A percentile compares a stretch with the other conserved stretches of the same genome.
Conservation (phyloP, 352 stramenopile species). For the Pythium monospermum region DNA sequence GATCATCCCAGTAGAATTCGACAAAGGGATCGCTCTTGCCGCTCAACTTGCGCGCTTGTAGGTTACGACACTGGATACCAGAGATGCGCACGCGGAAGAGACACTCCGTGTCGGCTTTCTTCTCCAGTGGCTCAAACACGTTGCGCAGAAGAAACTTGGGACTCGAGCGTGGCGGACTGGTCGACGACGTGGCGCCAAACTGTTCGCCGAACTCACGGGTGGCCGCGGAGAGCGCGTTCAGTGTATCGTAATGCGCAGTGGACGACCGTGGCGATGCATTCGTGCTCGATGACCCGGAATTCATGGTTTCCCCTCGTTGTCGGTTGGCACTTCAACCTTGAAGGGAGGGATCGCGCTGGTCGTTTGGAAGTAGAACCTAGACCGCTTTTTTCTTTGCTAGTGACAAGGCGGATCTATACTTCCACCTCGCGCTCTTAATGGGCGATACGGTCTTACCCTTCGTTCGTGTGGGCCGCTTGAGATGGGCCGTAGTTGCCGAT, state of each 20-base stretch:
- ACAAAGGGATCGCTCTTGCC: constrained; percentile 86
- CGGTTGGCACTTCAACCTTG: constrained; percentile 14
- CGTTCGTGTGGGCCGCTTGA: no score
- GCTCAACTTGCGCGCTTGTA: constrained; percentile 72
- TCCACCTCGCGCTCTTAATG: no score
- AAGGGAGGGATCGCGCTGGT: no score
- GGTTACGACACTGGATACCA: constrained; percentile 85
- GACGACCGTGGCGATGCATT: constrained; percentile 34
- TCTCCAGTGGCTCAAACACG: constrained; percentile 66
- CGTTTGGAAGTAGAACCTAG: no score
- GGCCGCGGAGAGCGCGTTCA: constrained; percentile 70
- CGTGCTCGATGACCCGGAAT: constrained; percentile 26
- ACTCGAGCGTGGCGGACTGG: constrained; percentile 26
- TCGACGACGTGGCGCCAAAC: constrained; percentile 35
- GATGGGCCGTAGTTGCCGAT: no score
- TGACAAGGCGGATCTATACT: no score
- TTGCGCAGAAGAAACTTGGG: constrained; percentile 61
- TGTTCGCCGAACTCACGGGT: constrained; percentile 74
- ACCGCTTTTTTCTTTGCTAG: no score
- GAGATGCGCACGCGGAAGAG: constrained; percentile 83
- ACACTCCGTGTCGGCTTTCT: constrained; percentile 53
- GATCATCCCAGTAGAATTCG: constrained; percentile 85
- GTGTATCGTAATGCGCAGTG: constrained; percentile 47
- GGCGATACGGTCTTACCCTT: no score
- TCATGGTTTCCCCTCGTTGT: constrained; percentile 7